These are phyloP conservation scores for Aspergillus avenaceus DNA, from an alignment of 495 filamentous ascomycete genomes.

Conservation along the genomic window DNA sequence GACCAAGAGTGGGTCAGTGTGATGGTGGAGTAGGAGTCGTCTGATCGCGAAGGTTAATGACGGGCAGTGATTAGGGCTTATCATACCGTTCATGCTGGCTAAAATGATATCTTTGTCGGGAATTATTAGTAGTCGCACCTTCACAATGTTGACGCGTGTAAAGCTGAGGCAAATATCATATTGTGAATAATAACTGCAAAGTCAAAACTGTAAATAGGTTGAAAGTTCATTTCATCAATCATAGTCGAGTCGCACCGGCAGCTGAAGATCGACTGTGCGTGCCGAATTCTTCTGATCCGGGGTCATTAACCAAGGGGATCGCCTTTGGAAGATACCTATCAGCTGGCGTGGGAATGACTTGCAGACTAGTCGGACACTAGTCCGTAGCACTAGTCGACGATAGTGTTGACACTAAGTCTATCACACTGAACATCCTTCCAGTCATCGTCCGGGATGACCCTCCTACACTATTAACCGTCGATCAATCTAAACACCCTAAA, in stretches of 20 bases:
- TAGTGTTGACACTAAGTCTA: not conserved
- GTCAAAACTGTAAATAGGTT: no score
- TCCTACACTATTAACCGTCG: not conserved
- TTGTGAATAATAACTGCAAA: no score
- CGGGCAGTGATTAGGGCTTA: not conserved
- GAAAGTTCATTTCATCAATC: not conserved
- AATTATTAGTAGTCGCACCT: not conserved
- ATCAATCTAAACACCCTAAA: not conserved
- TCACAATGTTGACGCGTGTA: not conserved
- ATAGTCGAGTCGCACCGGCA: not conserved
- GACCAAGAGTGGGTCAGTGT: conserved; percentile 1
- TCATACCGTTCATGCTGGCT: conserved; percentile 1
- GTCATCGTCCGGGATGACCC: not conserved
- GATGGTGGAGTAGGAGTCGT: conserved; percentile 13
- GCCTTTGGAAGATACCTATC: not conserved
- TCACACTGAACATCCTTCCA: not conserved
- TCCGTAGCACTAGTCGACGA: not conserved
- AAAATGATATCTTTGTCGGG: no score
- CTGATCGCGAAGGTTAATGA: conserved; percentile 13
- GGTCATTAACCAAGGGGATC: conserved; percentile 2
- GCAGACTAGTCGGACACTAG: conserved; percentile 2
- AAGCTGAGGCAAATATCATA: not conserved
- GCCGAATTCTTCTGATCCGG: conserved; percentile 1
- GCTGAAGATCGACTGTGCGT: conserved; percentile 13
- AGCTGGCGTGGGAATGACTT: conserved; percentile 5